phyloP scores from a whole-genome alignment of 2,329 filamentous ascomycete genomes.

The Venturiaceae sp. region DNA sequence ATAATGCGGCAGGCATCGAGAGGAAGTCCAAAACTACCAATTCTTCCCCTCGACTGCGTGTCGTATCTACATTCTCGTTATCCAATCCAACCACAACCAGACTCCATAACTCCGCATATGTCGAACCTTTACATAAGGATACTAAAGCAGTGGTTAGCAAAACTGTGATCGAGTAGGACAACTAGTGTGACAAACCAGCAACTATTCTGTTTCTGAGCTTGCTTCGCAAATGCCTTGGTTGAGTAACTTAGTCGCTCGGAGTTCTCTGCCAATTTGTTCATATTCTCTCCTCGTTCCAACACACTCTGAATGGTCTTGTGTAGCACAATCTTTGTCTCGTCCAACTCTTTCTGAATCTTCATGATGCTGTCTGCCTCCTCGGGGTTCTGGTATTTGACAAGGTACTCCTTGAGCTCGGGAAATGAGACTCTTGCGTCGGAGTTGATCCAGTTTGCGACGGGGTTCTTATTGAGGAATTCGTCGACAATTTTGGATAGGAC shows the following conservation, averaged over 20 bases:
- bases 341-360: constrained; percentile 92
- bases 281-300: constrained; percentile 88
- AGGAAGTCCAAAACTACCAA: too few relatives aligned
- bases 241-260: constrained; percentile 81
- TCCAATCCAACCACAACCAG: not conserved
- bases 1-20: not conserved
- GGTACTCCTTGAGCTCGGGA: constrained; percentile 71
- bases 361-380: constrained; percentile 83
- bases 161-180: not conserved
- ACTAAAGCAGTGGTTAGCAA: not conserved
- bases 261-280: constrained; percentile 88
- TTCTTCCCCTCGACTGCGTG: too few relatives aligned
- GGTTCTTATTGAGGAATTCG: constrained; percentile 73
- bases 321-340: constrained; percentile 94
- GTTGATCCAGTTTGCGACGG: constrained; percentile 55
- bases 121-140: not conserved
- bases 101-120: not conserved
- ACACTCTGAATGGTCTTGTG: constrained; percentile 93
- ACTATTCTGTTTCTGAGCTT: constrained; percentile 54
- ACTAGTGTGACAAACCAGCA: constrained; percentile 46
- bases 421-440: constrained; percentile 47
- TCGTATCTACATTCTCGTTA: not conserved
- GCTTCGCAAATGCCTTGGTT: constrained; percentile 95
- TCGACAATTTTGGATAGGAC: constrained; percentile 79
- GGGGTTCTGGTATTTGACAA: constrained; percentile 74